Evolutionary conservation across 352 stramenopile genomes (phyloP).

Genomic region (Phytophthora tubulina): DNA sequence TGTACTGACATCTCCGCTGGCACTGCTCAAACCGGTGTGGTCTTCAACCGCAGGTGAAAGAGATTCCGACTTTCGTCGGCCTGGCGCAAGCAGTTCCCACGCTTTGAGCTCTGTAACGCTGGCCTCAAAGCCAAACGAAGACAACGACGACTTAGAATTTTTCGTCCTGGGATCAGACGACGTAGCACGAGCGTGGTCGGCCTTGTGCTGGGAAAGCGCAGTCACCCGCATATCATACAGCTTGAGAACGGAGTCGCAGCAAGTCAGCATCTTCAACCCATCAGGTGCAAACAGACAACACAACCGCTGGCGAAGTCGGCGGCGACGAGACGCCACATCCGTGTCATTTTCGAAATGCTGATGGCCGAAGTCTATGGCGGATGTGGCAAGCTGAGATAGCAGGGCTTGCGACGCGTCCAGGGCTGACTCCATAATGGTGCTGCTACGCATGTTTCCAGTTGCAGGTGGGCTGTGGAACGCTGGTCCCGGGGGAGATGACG

Average conservation of each 20-base stretch:
- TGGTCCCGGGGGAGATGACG: conserved; percentile 39
- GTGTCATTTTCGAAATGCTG: conserved; percentile 70
- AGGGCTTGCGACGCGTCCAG: conserved; percentile 77
- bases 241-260: conserved; percentile 70
- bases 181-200: conserved; percentile 40
- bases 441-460: conserved; percentile 36
- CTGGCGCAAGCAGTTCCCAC: conserved; percentile 57
- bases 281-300: conserved; percentile 75
- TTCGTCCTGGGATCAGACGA: conserved; percentile 44
- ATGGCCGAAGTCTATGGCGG: conserved; percentile 64
- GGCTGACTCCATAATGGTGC: conserved; percentile 68
- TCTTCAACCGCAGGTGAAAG: conserved; percentile 27
- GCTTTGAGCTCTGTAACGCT: conserved; percentile 69
- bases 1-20: conserved; percentile 27
- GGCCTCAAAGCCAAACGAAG: conserved; percentile 73
- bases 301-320: conserved; percentile 61
- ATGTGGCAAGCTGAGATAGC: conserved; percentile 73
- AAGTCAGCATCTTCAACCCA: conserved; percentile 72
- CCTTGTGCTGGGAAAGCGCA: conserved; percentile 43
- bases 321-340: conserved; percentile 57
- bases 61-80: conserved; percentile 44
- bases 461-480: conserved; percentile 36
- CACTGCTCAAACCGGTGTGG: conserved; percentile 3
- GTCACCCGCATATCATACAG: conserved; percentile 67
- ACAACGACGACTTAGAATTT: conserved; percentile 62